Conservation (phyloP, 257 asterid species). For the Nicotiana otophora region DNA sequence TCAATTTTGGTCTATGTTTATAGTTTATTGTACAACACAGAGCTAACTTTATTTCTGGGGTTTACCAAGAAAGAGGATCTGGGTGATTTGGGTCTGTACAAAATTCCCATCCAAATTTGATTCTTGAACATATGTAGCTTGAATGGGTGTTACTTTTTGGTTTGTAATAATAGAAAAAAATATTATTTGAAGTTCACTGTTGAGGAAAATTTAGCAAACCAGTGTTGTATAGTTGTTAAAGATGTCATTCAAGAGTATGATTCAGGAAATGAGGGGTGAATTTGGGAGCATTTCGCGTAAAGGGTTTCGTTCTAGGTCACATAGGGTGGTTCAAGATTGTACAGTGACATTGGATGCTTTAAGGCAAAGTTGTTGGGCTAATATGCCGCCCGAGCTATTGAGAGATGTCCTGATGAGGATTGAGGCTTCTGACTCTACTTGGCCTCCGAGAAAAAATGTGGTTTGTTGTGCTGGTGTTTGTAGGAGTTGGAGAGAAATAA, state of each 20-base stretch:
- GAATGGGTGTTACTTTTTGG: background rate
- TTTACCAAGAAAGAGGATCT: background rate
- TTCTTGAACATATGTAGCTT: background rate
- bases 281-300: conserved; percentile 40
- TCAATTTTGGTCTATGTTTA: background rate
- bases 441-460: conserved; percentile 78
- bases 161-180: background rate
- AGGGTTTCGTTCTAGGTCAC: conserved; percentile 43
- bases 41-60: background rate
- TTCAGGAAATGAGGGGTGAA: conserved; percentile 40
- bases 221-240: background rate
- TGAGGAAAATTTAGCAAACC: background rate
- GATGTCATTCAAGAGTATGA: conserved; percentile 37
- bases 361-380: conserved; percentile 93
- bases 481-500: conserved; percentile 86
- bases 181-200: background rate
- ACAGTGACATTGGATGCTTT: conserved; percentile 55
- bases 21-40: background rate
- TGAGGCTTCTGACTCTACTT: conserved; percentile 62
- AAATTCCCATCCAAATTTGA: background rate
- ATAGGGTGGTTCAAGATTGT: conserved; percentile 41
- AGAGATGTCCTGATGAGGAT: conserved; percentile 80
- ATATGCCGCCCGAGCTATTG: conserved; percentile 87
- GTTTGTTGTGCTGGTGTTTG: conserved; percentile 97
- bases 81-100: background rate